Evolutionary conservation across 192 early-diverging fungal genomes (phyloP), one percentile per base, ranked within the genome.

Genomic region (Gorgonomyces haynaldii): DNA sequence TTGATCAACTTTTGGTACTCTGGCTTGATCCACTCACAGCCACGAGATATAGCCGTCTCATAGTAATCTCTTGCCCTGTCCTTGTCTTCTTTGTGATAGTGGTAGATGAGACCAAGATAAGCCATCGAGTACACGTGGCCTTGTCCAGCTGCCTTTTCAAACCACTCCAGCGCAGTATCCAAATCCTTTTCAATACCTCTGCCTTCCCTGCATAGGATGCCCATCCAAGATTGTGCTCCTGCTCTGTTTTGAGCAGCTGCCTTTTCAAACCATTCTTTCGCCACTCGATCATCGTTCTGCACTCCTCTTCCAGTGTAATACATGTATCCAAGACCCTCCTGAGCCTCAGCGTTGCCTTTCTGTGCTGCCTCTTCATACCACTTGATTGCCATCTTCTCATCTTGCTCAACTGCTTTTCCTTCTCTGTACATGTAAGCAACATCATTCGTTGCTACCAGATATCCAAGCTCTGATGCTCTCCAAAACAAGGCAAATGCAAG

Each of bases 181-280:
- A 15, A 52, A 17, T 55, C 52, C 13, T 41, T 20, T 48, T 52
- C 50, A 43, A 52, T 25, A 16, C 50, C 42, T 25, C 20, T 28
- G 13, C 50, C 53, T 22, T 54, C 31, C 19, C 39, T 50, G 49
- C 22, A 52, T 47, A 54, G 23, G 15, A 9, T 4, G 0, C 47
- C 47, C 13, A 44, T 16, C 4, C 25, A 15, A 15, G 10, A 72
- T 66, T 21, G 72, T 68, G 16, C 66, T 53, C n/a, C 58, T 48
- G 76, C 74, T 41, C 81, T 60, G 21, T 70, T 63, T 34, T 72
- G 66, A n/a, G 42, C 36, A 27, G 79, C 79, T 9, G 81, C 79
- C 25, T 55, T 30, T 16, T 48, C 39, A 22, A 42, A 57, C 13
- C 13, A 48, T 37, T 19, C 21, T 16, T 15, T 23, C 6, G 42